phyloP scores from a whole-genome alignment of 2,329 filamentous ascomycete genomes.

The Trichophyton simii region DNA sequence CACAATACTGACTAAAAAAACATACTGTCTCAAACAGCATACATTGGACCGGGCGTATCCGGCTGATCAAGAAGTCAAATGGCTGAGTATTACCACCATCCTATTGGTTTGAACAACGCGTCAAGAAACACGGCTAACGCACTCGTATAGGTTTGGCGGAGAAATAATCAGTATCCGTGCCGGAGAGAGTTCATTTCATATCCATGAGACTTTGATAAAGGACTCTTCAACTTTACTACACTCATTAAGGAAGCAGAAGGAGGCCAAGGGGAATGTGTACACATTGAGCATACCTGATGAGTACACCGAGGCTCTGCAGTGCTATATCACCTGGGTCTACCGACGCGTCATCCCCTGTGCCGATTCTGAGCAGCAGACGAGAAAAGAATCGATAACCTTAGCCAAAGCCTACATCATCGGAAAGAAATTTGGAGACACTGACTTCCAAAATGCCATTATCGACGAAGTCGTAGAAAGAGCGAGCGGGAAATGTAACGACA shows the following conservation, averaged over 20 bases:
- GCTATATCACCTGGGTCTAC: slow-evolving; percentile 3
- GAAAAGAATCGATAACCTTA: background rate
- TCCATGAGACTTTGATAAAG: background rate
- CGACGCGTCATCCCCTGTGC: background rate
- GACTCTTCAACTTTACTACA: background rate
- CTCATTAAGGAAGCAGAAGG: background rate
- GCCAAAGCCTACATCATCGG: background rate
- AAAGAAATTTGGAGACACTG: background rate
- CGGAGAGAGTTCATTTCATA: background rate
- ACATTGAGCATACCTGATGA: background rate
- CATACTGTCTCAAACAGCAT: too few relatives aligned
- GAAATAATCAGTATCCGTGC: background rate
- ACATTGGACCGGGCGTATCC: background rate
- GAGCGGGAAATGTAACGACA: background rate
- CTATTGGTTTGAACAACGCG: background rate
- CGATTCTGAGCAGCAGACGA: background rate
- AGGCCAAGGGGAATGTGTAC: background rate
- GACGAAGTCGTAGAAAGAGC: slow-evolving; percentile 18
- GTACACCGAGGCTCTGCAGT: background rate
- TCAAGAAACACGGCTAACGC: too few relatives aligned
- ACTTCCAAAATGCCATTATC: background rate
- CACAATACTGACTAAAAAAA: too few relatives aligned
- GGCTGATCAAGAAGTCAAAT: background rate
- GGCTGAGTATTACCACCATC: background rate
- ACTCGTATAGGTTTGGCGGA: background rate